phyloP scores from a whole-genome alignment of 2,329 filamentous ascomycete genomes.

The Cladosporium colombiae region DNA sequence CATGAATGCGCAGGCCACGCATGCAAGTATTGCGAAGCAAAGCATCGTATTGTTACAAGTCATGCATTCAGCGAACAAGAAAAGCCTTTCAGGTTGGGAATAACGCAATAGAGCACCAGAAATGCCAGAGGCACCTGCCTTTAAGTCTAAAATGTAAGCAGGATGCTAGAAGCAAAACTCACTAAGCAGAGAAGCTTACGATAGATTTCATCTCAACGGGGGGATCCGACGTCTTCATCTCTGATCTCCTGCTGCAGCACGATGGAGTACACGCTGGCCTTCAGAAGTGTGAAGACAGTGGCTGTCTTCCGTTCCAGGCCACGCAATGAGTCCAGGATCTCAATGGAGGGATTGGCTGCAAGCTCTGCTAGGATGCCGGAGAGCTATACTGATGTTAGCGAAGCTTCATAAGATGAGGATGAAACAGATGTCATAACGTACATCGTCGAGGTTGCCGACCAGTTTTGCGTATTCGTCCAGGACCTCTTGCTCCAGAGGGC shows the following conservation, averaged over 20 bases:
- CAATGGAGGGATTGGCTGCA: slow-evolving; percentile 65
- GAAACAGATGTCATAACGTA: slow-evolving; percentile 43
- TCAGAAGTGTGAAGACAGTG: slow-evolving; percentile 90
- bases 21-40: too few relatives aligned
- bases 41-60: not conserved
- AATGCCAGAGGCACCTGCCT: not conserved
- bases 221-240: slow-evolving; percentile 54
- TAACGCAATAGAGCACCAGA: not conserved
- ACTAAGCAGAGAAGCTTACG: not conserved
- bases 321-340: slow-evolving; percentile 81
- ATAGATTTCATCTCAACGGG: not conserved
- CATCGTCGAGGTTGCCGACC: slow-evolving; percentile 88
- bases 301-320: slow-evolving; percentile 92
- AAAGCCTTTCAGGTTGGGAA: not conserved
- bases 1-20: too few relatives aligned
- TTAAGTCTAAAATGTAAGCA: not conserved
- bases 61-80: not conserved
- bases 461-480: slow-evolving; percentile 90
- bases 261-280: slow-evolving; percentile 98
- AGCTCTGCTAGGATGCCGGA: slow-evolving; percentile 64
- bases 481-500: slow-evolving; percentile 79
- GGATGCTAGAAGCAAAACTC: too few relatives aligned
- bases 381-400: slow-evolving; percentile 38
- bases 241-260: slow-evolving; percentile 96
- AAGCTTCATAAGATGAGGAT: not conserved